Conservation (phyloP, 2,329 filamentous ascomycete species). For the Fusarium dlaminii region DNA sequence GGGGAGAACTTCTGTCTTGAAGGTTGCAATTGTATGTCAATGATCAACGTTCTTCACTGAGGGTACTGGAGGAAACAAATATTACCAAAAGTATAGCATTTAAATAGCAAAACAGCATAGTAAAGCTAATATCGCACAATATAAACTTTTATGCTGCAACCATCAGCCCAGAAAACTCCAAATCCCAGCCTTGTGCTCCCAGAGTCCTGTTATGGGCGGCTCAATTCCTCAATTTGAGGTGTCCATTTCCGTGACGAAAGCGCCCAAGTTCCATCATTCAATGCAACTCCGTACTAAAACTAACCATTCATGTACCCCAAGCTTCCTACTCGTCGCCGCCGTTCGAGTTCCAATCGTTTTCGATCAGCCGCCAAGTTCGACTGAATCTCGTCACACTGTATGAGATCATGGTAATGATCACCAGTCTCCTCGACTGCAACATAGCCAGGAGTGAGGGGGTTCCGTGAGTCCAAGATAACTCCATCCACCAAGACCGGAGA, state of each 20-base stretch:
- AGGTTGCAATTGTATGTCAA: fast-evolving
- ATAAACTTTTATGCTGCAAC: not conserved
- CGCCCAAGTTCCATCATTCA: not conserved
- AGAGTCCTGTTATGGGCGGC: fast-evolving
- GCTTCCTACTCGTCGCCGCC: not conserved
- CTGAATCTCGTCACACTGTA: not conserved
- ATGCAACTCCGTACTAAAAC: too few species aligned
- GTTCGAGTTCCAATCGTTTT: not conserved
- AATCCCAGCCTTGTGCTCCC: too few species aligned
- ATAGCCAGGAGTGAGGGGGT: fast-evolving
- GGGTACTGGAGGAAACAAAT: too few species aligned
- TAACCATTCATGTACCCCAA: not conserved
- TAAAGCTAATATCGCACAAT: not conserved
- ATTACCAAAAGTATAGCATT: not conserved
- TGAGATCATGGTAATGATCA: fast-evolving
- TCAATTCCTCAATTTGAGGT: fast-evolving
- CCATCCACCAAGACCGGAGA: fast-evolving
- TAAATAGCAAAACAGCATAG: not conserved
- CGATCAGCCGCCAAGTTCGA: not conserved
- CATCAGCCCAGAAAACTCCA: not conserved
- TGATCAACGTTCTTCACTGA: too few species aligned
- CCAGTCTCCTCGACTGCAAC: fast-evolving
- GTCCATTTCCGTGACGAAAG: fast-evolving
- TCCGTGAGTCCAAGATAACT: fast-evolving
- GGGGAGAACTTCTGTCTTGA: not conserved